These are phyloP conservation scores for Ceratobasidium papillatum DNA, from an alignment of 1,284 basidiomycete genomes.

Conservation along the genomic window DNA sequence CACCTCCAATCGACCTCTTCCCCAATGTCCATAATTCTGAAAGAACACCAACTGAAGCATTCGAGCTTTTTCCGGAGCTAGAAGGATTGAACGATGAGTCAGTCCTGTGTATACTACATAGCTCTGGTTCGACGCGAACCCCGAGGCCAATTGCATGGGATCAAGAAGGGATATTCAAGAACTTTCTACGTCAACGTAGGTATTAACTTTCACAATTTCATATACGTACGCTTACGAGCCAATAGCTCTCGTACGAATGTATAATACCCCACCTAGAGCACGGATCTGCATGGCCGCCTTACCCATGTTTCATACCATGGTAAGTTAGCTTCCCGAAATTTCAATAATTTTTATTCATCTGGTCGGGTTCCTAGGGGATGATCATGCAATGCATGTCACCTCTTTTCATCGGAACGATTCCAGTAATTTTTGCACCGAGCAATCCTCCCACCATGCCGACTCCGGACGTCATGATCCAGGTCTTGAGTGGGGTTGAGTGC, in stretches of 20 bases:
- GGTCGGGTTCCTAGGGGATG: neutral
- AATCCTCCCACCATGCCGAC: conserved; percentile 34
- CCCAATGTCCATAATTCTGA: neutral
- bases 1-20: neutral
- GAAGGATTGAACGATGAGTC: neutral
- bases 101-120: conserved; percentile 1
- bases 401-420: conserved; percentile 1
- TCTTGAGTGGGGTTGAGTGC: neutral
- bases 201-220: neutral
- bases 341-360: neutral
- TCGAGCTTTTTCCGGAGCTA: neutral
- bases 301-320: conserved; percentile 18
- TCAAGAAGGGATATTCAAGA: conserved; percentile 17
- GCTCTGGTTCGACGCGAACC: conserved; percentile 28
- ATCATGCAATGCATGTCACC: neutral
- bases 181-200: conserved; percentile 23
- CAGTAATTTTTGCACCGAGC: conserved; percentile 41
- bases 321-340: neutral
- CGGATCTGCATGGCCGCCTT: neutral
- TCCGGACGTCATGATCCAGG: conserved; percentile 36
- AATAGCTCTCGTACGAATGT: neutral
- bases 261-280: neutral
- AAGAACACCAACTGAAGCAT: neutral
- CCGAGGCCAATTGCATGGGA: conserved; percentile 6
- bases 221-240: neutral